Evolutionary conservation across 345 rosid genomes (phyloP), one percentile per base, ranked within the genome.

Genomic region (Acer negundo): DNA sequence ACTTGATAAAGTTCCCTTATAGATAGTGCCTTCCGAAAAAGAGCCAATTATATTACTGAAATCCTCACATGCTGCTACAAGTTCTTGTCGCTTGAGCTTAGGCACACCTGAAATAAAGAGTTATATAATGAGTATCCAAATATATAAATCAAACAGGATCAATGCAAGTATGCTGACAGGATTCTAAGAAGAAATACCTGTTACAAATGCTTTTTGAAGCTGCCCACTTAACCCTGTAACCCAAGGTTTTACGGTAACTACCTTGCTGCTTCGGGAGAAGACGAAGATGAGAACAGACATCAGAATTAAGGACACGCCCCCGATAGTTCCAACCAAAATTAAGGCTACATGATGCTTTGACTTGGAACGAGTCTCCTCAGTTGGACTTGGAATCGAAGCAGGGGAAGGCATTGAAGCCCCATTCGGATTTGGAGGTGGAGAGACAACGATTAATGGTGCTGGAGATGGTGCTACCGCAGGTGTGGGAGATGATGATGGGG

Each of bases 41-140:
- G 89, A 75, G 40, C 93, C 99, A 35, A 96, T 92, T 79, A 96
- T 88, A 78, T 96, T 96, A 72, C 98, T 96, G 79, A 96, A 96
- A 82, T 94, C 99, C 84, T 96, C 99, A 67, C 99, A 94, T 23
- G 97, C 99, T 61, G 91, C 93, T 84, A 86, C 90, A 73, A 96
- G 92, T 81, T 96, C 99, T 58, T 93, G 78, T 69, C 95, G 87
- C 85, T 90, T 89, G 62, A 92, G 88, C 82, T 88, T 91, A 3
- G 97, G 98, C 17, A 89, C 94, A 69, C 93, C 97, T 93, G 97
- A 72, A 81, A 79, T n/a, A 35, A 65, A 58, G 58, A 76, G 15
- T 11, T 28, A 55, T 55, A 64, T 8, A 68, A 68, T 69, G 19
- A 77, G 71, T 53, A 59, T 66, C 51, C 24, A 73, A 31, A 31